Percentiles rank a stretch among this genome's conserved stretches.
These are phyloP conservation scores for Bullera alba DNA, from an alignment of 768 basidiomycete genomes.

Conservation along the genomic window DNA sequence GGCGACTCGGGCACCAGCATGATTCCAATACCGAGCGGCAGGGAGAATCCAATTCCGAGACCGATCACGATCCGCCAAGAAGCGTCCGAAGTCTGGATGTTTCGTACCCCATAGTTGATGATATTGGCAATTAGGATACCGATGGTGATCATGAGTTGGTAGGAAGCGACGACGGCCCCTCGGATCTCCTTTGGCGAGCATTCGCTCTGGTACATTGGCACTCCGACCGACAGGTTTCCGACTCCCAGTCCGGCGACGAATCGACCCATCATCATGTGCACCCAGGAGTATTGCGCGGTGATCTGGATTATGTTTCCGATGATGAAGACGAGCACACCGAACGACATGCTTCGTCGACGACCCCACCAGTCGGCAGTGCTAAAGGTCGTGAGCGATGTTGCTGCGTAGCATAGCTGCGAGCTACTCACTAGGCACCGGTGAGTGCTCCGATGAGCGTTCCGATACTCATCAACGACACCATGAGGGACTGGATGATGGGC, in stretches of 20 bases:
- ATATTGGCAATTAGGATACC: constrained; percentile 55
- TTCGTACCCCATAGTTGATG: constrained; percentile 59
- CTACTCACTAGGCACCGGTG: constrained; percentile 12
- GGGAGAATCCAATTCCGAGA: constrained; percentile 11
- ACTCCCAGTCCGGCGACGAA: constrained; percentile 56
- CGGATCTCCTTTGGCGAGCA: constrained; percentile 66
- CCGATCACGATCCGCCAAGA: constrained; percentile 22
- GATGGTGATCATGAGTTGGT: constrained; percentile 56
- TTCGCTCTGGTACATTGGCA: constrained; percentile 59
- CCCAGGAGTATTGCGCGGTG: constrained; percentile 54
- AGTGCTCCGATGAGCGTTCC: constrained; percentile 59
- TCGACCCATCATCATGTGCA: constrained; percentile 60
- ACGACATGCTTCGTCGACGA: constrained; percentile 60
- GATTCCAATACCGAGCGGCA: constrained; percentile 25
- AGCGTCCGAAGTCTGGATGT: constrained; percentile 30
- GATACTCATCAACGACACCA: constrained; percentile 64
- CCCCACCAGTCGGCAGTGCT: constrained; percentile 58
- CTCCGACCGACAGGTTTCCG: constrained; percentile 5
- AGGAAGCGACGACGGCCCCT: constrained; percentile 50
- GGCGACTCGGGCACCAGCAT: constrained; percentile 38
- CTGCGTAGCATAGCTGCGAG: no score
- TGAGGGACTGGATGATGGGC: constrained; percentile 55
- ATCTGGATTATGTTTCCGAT: background rate
- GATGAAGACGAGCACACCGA: constrained; percentile 49
- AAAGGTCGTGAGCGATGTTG: background rate